These are phyloP conservation scores for Omphalea diandra DNA, from an alignment of 441 rosid genomes.

Conservation along the genomic window DNA sequence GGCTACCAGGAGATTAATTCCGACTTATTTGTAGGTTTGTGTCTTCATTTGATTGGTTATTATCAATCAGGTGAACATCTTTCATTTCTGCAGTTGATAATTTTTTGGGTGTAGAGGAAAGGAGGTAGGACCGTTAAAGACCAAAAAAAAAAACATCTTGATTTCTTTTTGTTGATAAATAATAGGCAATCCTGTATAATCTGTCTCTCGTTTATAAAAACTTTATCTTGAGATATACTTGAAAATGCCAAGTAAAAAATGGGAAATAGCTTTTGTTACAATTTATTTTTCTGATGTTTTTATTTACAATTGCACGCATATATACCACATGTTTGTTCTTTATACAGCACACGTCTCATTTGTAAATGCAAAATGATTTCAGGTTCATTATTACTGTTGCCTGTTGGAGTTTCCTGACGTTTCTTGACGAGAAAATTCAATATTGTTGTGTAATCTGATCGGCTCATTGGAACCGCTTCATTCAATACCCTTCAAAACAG, in stretches of 20 bases:
- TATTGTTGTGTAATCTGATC: too few species aligned
- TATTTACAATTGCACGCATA: too few species aligned
- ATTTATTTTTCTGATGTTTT: neutral
- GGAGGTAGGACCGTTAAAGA: slow-evolving; percentile 26
- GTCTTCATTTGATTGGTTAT: slow-evolving; percentile 22
- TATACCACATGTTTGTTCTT: too few species aligned
- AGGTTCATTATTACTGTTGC: too few species aligned
- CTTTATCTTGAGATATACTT: slow-evolving; percentile 17
- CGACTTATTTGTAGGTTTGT: slow-evolving; percentile 25
- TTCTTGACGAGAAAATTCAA: too few species aligned
- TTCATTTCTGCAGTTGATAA: slow-evolving; percentile 16
- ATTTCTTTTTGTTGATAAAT: slow-evolving; percentile 38
- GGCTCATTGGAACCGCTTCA: too few species aligned
- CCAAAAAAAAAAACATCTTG: slow-evolving; percentile 16
- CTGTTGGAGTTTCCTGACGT: too few species aligned
- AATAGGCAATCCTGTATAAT: slow-evolving; percentile 41
- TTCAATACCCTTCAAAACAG: too few species aligned
- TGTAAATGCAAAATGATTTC: too few species aligned
- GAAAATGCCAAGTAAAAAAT: slow-evolving; percentile 16
- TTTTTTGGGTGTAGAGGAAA: slow-evolving; percentile 27
- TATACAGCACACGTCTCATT: too few species aligned
- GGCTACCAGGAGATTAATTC: slow-evolving; percentile 21
- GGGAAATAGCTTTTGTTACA: slow-evolving; percentile 9
- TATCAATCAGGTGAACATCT: slow-evolving; percentile 22
- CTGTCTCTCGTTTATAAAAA: slow-evolving; percentile 21